Conservation (phyloP, 495 filamentous ascomycete genomes). For the Penicilliopsis zonata region DNA sequence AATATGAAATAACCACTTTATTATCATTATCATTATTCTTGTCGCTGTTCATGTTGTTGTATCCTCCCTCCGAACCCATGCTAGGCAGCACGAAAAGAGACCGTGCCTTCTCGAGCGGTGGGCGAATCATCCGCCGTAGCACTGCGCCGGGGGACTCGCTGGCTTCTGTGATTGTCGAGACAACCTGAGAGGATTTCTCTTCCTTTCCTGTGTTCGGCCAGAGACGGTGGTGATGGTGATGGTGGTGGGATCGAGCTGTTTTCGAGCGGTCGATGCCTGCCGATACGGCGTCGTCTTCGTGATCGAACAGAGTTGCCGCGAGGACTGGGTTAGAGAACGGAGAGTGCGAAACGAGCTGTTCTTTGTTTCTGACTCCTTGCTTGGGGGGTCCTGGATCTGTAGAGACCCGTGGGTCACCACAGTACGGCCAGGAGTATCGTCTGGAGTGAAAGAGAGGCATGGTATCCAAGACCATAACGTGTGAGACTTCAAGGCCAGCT, state of each 20-base stretch:
- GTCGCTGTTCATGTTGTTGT: too few species aligned
- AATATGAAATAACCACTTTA: conserved; percentile 15
- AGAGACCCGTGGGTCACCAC: conserved; percentile 13
- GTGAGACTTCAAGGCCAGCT: background rate
- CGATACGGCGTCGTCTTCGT: conserved; percentile 19
- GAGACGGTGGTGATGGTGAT: too few species aligned
- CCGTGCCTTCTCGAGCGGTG: conserved; percentile 21
- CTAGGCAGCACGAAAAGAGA: conserved; percentile 25
- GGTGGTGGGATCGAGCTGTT: conserved; percentile 8
- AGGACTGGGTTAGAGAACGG: conserved; percentile 11
- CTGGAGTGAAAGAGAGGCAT: conserved; percentile 22
- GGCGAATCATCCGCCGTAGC: conserved; percentile 22
- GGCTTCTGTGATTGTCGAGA: conserved; percentile 6
- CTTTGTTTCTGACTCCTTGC: conserved; percentile 1
- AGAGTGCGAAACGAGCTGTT: conserved; percentile 8
- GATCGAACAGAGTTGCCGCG: conserved; percentile 10
- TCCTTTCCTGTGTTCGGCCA: conserved; percentile 9
- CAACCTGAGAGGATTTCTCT: too few species aligned
- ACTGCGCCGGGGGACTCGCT: conserved; percentile 3
- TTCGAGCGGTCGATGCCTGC: conserved; percentile 22
- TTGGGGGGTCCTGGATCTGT: conserved; percentile 6
- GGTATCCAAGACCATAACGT: background rate
- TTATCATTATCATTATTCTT: too few species aligned
- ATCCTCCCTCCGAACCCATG: conserved; percentile 8
- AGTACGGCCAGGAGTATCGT: conserved; percentile 31